Conservation (phyloP, 2,329 filamentous ascomycete species). For the Aspergillus novoparasiticus region DNA sequence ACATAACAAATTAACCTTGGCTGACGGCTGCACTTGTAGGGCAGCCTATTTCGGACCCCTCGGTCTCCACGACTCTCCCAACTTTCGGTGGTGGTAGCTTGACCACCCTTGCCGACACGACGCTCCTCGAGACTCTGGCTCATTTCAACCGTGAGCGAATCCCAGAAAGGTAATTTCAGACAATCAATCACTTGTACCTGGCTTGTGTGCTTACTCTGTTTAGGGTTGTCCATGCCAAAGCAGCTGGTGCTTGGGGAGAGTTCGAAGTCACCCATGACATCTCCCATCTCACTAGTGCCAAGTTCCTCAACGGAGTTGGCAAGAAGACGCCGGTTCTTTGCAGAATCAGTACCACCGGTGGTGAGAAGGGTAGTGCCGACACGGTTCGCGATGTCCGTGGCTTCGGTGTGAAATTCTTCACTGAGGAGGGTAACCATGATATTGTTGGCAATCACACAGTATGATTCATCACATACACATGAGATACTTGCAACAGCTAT, state of each 20-base stretch:
- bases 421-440: conserved; percentile 52
- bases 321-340: conserved; percentile 56
- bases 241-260: conserved; percentile 59
- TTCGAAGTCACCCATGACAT: conserved; percentile 65
- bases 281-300: conserved; percentile 57
- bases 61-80: conserved; percentile 26
- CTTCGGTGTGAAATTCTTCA: conserved; percentile 55
- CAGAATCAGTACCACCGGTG: conserved; percentile 52
- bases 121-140: conserved; percentile 62
- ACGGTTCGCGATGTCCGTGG: conserved; percentile 54
- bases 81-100: conserved; percentile 40
- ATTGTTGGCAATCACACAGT: conserved; percentile 27
- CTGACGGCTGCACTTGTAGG: conserved; percentile 31
- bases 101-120: conserved; percentile 58
- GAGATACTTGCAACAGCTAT: neutral
- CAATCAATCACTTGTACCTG: neutral
- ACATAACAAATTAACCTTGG: neutral
- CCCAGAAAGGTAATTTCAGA: conserved; percentile 51
- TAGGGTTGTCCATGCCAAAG: conserved; percentile 62
- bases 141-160: conserved; percentile 66
- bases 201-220: neutral
- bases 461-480: conserved; percentile 13
- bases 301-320: conserved; percentile 57
- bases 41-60: conserved; percentile 28
- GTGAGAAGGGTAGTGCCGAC: conserved; percentile 52